Percentiles rank a stretch among this genome's conserved stretches.
Conservation (phyloP, 140 eudicot species). For the Anethum foeniculum region DNA sequence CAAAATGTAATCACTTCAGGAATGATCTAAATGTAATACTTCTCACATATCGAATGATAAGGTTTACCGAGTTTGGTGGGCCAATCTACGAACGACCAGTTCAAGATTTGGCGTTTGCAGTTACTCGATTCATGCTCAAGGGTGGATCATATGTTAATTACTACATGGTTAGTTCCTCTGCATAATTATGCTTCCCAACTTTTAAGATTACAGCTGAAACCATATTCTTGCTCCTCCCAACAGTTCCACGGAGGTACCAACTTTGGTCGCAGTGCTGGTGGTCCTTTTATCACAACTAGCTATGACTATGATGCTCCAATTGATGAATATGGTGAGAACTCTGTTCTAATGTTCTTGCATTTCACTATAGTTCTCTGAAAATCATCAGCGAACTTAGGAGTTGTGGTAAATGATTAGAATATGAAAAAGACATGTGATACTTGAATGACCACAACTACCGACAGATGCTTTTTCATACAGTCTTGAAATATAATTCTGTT, state of each 20-base stretch:
- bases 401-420: neutral
- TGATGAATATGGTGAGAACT: constrained; percentile 80
- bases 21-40: neutral
- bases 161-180: constrained; percentile 69
- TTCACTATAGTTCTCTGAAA: neutral
- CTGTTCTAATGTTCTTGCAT: neutral
- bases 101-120: constrained; percentile 91
- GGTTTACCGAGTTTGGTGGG: constrained; percentile 91
- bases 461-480: neutral
- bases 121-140: constrained; percentile 71
- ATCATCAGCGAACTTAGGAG: neutral
- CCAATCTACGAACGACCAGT: constrained; percentile 67
- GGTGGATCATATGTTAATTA: constrained; percentile 87
- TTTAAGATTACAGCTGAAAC: neutral
- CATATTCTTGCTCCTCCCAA: constrained; percentile 11
- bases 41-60: constrained; percentile 10
- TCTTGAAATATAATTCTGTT: neutral
- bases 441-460: constrained; percentile 1
- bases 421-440: neutral
- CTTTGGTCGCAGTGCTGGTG: constrained; percentile 90
- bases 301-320: constrained; percentile 97
- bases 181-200: neutral
- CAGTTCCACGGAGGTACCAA: constrained; percentile 98
- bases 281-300: constrained; percentile 89
- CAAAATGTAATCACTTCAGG: neutral